Conservation (phyloP, 495 filamentous ascomycete species). For the Cercophora samala region DNA sequence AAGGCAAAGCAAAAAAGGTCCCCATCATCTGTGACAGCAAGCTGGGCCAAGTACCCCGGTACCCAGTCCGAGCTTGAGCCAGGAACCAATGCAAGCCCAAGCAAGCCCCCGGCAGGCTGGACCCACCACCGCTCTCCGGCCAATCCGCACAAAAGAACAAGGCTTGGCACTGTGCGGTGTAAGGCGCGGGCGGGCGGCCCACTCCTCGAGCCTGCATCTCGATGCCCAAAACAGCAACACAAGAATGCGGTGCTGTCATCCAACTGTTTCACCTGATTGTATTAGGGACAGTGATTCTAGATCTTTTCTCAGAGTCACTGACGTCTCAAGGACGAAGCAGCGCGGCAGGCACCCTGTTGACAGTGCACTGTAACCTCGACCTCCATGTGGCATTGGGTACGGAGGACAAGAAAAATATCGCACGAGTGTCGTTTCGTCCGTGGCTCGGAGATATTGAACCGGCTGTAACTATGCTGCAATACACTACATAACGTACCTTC, state of each 20-base stretch:
- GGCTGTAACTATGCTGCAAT: not conserved
- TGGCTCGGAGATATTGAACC: not conserved
- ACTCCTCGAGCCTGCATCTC: not conserved
- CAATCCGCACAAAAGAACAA: not conserved
- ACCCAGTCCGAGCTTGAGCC: not conserved
- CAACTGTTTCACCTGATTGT: not conserved
- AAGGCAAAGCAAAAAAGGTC: not conserved
- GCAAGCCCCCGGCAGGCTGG: not conserved
- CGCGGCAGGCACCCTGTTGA: not conserved
- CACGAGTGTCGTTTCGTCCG: not conserved
- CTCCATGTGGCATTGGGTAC: not conserved
- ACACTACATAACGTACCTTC: not conserved
- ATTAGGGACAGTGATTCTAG: not conserved
- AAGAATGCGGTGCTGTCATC: not conserved
- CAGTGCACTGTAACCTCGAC: not conserved
- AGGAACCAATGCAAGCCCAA: not conserved
- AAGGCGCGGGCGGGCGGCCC: not conserved
- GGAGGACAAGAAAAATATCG: not conserved
- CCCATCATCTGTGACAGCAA: not conserved
- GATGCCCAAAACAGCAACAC: not conserved
- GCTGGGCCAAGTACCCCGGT: not conserved
- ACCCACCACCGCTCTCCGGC: not conserved
- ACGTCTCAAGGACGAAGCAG: not conserved
- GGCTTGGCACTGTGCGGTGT: not conserved
- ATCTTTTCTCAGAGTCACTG: not conserved